Evolutionary conservation across 2,329 filamentous ascomycete species (phyloP).

Genomic region (Fusarium sp.): DNA sequence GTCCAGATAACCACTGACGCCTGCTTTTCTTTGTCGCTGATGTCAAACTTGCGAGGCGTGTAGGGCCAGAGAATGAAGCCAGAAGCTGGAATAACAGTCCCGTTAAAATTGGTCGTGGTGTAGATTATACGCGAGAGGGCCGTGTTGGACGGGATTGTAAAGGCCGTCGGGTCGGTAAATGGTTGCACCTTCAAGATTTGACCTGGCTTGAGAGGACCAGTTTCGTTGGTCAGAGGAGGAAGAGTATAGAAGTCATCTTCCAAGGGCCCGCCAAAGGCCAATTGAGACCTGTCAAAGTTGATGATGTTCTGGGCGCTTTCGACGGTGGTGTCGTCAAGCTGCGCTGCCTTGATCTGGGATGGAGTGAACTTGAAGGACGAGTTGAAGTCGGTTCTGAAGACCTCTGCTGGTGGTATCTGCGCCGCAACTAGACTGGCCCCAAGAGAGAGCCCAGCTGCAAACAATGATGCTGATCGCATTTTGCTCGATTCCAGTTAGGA

Average conservation of each 20-base stretch:
- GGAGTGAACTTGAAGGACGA: slow-evolving; percentile 6
- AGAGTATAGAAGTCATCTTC: slow-evolving; percentile 59
- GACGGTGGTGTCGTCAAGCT: not conserved
- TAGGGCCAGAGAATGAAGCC: slow-evolving; percentile 68
- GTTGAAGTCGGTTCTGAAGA: slow-evolving; percentile 13
- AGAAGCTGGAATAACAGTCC: slow-evolving; percentile 62
- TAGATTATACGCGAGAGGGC: slow-evolving; percentile 66
- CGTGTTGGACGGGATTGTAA: slow-evolving; percentile 58
- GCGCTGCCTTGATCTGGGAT: slow-evolving; percentile 2
- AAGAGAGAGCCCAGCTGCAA: not conserved
- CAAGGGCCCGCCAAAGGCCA: slow-evolving; percentile 5
- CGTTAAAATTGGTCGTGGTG: slow-evolving; percentile 62
- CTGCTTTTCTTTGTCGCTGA: not conserved
- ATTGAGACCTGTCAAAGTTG: slow-evolving; percentile 11
- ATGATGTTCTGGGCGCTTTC: slow-evolving; percentile 3
- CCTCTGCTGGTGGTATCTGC: not conserved
- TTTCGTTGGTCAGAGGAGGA: slow-evolving; percentile 42
- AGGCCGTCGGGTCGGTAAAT: slow-evolving; percentile 55
- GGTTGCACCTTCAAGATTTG: slow-evolving; percentile 58
- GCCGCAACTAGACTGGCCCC: not conserved
- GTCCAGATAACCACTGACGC: slow-evolving; percentile 59
- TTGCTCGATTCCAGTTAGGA: not conserved
- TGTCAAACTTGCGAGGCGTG: slow-evolving; percentile 9
- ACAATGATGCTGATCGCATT: not conserved
- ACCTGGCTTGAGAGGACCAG: slow-evolving; percentile 50